These are phyloP conservation scores for Cercophora newfieldiana DNA, from an alignment of 495 filamentous ascomycete genomes.

Conservation along the genomic window DNA sequence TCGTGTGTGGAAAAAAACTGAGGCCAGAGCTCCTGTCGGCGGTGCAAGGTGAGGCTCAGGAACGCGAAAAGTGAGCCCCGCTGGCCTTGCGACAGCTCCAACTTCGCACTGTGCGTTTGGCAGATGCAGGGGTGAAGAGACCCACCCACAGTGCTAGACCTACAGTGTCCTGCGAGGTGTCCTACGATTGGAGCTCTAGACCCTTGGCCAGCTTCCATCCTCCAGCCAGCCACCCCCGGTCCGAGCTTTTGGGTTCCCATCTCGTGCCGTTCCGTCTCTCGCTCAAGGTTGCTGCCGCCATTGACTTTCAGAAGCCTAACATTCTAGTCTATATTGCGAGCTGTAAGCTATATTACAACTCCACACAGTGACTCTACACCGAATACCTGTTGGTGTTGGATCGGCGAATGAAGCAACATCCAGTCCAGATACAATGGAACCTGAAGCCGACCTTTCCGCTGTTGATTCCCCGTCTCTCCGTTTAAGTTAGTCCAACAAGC, in stretches of 20 bases:
- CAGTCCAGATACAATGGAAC: too few species aligned
- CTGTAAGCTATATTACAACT: too few species aligned
- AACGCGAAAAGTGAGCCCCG: slow-evolving; percentile 6
- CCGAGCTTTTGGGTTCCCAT: background rate
- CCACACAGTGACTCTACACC: too few species aligned
- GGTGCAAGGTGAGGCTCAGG: slow-evolving; percentile 27
- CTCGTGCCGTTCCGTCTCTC: background rate
- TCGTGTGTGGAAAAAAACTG: slow-evolving; percentile 18
- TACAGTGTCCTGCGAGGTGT: background rate
- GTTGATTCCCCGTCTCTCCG: too few species aligned
- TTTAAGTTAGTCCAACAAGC: too few species aligned
- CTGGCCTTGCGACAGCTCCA: background rate
- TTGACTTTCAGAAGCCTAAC: background rate
- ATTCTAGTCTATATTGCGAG: too few species aligned
- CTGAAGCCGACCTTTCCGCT: too few species aligned
- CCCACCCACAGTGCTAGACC: background rate
- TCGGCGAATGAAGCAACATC: too few species aligned
- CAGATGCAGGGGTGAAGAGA: background rate
- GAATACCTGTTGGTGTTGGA: too few species aligned
- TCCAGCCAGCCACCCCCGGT: background rate
- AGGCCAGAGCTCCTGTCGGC: slow-evolving; percentile 7
- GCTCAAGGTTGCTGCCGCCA: background rate
- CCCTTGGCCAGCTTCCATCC: background rate
- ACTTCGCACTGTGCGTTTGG: background rate
- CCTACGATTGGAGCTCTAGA: background rate